Evolutionary conservation across 306 rosid species (phyloP).

Genomic region (Vicia faba): DNA sequence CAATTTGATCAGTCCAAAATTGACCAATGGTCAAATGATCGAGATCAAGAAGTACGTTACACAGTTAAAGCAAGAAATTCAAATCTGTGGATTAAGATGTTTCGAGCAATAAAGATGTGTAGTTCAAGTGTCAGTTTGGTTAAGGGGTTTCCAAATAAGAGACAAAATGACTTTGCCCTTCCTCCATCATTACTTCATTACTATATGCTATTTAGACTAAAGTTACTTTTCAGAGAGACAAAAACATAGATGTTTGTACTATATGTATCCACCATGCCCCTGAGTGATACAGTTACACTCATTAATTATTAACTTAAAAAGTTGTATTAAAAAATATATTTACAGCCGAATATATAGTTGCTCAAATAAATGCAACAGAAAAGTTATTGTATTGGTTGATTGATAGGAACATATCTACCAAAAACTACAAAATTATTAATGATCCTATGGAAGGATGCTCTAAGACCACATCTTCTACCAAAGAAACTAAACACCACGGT

Average conservation of each 20-base stretch:
- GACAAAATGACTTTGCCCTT: conserved; percentile 27
- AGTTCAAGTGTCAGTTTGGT: neutral
- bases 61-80: too few relatives aligned
- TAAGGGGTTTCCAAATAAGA: conserved; percentile 30
- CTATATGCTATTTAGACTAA: conserved; percentile 8
- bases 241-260: conserved; percentile 27
- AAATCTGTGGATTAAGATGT: neutral
- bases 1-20: too few relatives aligned
- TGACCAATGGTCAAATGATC: neutral
- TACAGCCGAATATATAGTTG: conserved; percentile 8
- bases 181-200: conserved; percentile 16
- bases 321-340: conserved; percentile 21
- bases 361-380: conserved; percentile 34
- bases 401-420: neutral
- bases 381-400: conserved; percentile 17
- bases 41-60: neutral
- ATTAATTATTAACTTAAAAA: conserved; percentile 1
- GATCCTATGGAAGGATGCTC: conserved; percentile 5
- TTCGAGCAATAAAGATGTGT: conserved; percentile 4
- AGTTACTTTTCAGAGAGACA: conserved; percentile 25
- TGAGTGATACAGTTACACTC: neutral
- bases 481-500: conserved; percentile 12
- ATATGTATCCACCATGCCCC: conserved; percentile 10
- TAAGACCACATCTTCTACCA: conserved; percentile 12
- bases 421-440: neutral